phyloP scores from a whole-genome alignment of 2,329 filamentous ascomycete genomes.

The Fusarium sp. region DNA sequence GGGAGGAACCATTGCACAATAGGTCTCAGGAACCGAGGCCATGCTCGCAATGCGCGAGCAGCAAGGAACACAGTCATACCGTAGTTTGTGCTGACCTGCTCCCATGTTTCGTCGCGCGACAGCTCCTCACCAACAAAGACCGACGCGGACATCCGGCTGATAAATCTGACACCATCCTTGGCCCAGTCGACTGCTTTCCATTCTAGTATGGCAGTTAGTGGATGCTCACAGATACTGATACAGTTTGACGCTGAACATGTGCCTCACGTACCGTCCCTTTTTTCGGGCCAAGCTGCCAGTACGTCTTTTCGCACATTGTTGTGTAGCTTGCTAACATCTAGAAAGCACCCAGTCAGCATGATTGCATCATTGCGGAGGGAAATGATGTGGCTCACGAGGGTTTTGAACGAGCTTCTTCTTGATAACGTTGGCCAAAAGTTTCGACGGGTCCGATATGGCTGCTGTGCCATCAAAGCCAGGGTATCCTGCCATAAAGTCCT shows the following conservation, averaged over 20 bases:
- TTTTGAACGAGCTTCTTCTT: background rate
- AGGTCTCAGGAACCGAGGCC: background rate
- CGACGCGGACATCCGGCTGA: background rate
- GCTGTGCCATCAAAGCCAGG: background rate
- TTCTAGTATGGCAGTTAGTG: background rate
- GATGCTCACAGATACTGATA: no score
- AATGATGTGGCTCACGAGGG: background rate
- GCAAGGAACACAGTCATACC: background rate
- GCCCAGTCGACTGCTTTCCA: background rate
- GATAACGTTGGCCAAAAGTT: background rate
- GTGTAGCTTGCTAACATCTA: background rate
- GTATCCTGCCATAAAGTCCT: background rate
- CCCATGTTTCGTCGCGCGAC: background rate
- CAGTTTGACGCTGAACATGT: no score
- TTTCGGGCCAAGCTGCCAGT: background rate
- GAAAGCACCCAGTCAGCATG: background rate
- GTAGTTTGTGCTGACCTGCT: background rate
- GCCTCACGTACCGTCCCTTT: background rate
- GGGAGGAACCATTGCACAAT: background rate
- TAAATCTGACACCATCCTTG: background rate
- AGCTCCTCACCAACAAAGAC: background rate
- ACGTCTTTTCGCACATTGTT: background rate
- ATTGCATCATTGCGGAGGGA: background rate
- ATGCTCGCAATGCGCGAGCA: background rate
- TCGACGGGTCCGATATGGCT: background rate